Conservation (phyloP, 2,329 filamentous ascomycete species). For the Lachnellula occidentalis region DNA sequence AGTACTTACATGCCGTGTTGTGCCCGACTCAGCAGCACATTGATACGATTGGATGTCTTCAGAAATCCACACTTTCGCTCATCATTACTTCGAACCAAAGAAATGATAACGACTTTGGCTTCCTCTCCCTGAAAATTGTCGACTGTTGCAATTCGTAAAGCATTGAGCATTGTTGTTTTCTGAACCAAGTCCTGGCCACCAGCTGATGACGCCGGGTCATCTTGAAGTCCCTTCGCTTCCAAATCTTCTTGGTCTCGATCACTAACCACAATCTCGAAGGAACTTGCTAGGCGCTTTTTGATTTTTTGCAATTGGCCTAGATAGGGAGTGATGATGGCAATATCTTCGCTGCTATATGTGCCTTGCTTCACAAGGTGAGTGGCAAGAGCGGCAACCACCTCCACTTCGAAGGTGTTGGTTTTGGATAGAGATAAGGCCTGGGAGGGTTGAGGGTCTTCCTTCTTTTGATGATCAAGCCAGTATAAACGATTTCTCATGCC, state of each 20-base stretch:
- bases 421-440: slow-evolving; percentile 52
- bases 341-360: slow-evolving; percentile 52
- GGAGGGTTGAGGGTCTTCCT: slow-evolving; percentile 46
- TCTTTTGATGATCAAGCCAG: slow-evolving; percentile 55
- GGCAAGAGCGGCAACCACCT: slow-evolving; percentile 58
- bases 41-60: slow-evolving; percentile 59
- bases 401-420: slow-evolving; percentile 58
- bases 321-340: slow-evolving; percentile 66
- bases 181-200: slow-evolving; percentile 12
- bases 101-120: slow-evolving; percentile 64
- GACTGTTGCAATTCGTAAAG: slow-evolving; percentile 47
- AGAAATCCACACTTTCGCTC: slow-evolving; percentile 58
- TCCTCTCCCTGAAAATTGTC: slow-evolving; percentile 78
- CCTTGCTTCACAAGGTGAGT: slow-evolving; percentile 62
- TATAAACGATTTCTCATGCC: slow-evolving; percentile 51
- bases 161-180: slow-evolving; percentile 37
- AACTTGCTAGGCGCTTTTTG: slow-evolving; percentile 37
- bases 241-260: slow-evolving; percentile 58
- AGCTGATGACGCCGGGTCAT: slow-evolving; percentile 7
- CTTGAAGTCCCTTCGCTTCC: slow-evolving; percentile 25
- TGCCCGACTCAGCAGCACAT: slow-evolving; percentile 62
- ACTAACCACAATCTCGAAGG: slow-evolving; percentile 57
- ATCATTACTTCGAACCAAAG: slow-evolving; percentile 63
- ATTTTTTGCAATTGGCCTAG: slow-evolving; percentile 51
- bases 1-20: slow-evolving; percentile 52